Evolutionary conservation across 2,329 filamentous ascomycete genomes (phyloP).

Genomic region (Trichoderma breve): DNA sequence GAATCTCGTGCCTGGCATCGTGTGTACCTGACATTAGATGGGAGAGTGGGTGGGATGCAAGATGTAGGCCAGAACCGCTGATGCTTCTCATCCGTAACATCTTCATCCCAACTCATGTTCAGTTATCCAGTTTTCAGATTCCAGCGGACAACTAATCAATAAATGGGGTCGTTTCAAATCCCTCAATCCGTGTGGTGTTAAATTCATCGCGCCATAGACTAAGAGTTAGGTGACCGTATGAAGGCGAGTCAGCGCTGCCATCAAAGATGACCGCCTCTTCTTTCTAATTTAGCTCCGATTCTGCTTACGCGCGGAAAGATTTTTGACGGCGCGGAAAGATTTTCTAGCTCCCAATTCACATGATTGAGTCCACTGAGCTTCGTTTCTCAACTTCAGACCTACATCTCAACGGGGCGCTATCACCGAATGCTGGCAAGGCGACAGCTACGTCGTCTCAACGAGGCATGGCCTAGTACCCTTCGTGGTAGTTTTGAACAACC

Average conservation of each 20-base stretch:
- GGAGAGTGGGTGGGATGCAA: background rate
- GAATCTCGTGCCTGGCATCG: background rate
- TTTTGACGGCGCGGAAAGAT: conserved; percentile 10
- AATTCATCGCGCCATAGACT: conserved; percentile 8
- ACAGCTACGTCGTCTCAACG: background rate
- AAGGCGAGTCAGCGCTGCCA: background rate
- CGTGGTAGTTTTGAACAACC: background rate
- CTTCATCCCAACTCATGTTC: background rate
- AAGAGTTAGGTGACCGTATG: background rate
- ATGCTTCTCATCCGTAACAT: background rate
- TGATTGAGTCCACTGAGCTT: background rate
- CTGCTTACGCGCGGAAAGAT: conserved; percentile 6
- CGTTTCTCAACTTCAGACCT: background rate
- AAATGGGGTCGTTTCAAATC: background rate
- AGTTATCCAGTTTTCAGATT: background rate
- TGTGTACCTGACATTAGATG: background rate
- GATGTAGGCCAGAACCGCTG: background rate
- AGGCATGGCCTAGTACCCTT: background rate
- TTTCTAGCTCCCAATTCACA: background rate
- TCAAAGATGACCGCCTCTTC: background rate
- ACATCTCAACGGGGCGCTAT: background rate
- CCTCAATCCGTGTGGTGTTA: background rate
- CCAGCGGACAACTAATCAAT: background rate
- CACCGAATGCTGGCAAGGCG: background rate
- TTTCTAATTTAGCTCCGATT: background rate